A percentile compares a stretch with the other conserved stretches of the same genome.
Conservation (phyloP, 2,329 filamentous ascomycete genomes). For the Xylaria arbuscula region DNA sequence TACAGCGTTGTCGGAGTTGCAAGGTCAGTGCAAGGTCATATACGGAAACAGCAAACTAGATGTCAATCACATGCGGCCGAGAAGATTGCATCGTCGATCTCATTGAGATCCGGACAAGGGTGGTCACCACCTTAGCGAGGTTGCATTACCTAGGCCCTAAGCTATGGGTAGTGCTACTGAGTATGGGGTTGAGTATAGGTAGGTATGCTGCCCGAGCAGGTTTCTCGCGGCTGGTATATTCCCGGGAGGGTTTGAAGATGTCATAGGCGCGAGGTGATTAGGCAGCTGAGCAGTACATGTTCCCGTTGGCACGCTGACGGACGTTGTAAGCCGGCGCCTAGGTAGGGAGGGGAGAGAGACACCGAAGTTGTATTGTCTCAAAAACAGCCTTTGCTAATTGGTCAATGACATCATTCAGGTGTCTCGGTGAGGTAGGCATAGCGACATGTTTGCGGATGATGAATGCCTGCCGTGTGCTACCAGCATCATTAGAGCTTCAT, state of each 20-base stretch:
- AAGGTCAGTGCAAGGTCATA: background rate
- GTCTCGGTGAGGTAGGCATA: constrained; percentile 13
- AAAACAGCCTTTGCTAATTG: constrained; percentile 6
- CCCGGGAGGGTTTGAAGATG: background rate
- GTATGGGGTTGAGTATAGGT: background rate
- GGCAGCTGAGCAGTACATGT: background rate
- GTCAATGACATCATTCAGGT: constrained; percentile 29
- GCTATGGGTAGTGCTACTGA: background rate
- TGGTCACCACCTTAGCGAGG: background rate
- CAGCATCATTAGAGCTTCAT: background rate
- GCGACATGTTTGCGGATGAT: background rate
- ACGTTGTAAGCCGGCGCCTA: background rate
- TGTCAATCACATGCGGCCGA: background rate
- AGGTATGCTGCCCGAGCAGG: background rate
- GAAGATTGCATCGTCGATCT: constrained; percentile 7
- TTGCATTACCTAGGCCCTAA: background rate
- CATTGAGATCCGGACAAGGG: constrained; percentile 4
- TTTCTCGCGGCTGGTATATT: background rate
- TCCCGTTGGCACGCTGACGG: background rate
- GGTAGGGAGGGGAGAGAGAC: background rate
- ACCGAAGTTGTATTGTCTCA: background rate
- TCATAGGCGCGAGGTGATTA: background rate
- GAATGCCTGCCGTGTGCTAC: background rate
- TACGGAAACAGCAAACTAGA: background rate
- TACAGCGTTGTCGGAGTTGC: background rate